Evolutionary conservation across 2,329 filamentous ascomycete species (phyloP), one percentile per base, ranked within the genome.

Genomic region (Trichoderma sp.): DNA sequence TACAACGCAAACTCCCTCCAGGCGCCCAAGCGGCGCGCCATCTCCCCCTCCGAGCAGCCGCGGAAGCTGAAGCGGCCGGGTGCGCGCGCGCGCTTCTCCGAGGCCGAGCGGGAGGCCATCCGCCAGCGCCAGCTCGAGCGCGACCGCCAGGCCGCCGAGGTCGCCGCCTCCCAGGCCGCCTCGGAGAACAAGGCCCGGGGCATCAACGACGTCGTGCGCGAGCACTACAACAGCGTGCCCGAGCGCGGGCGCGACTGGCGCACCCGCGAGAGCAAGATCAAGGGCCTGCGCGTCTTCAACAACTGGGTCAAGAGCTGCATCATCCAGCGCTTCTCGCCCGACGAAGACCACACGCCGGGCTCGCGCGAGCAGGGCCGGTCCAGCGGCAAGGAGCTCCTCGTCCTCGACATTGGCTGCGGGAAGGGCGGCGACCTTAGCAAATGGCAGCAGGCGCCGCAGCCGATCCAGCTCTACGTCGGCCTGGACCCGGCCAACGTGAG

Each of bases 301-400:
- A 99, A 99, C 78, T 99, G 95, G 95, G 86, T 99, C 79, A 99
- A 99, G 82, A 97, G 92, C 74, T 94, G 91, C 57, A 87, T 98
- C 71, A 98, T 99, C 70, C 93, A 98, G 75, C 97, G 97, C 75
- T 98, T 97, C 79, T 92, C 92, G 5, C 90, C 91, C 0, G 88
- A 89, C 69, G 90, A 94, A 75, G 88, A 91, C 67, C 88, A 89
- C 69, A 80, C 85, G 0, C 85, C 88, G 2, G 85, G 85, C 45
- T 86, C 84, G 51, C 80, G 83, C 68, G 83, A 86, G 72, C 75
- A 78, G 60, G 83, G 83, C 19, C 77, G 79, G 60, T 79, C 80
- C 3, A 80, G 78, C 50, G 82, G 80, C 30, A 83, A 88, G 64
- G 85, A 88, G 60, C 81, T 98, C 54, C 83, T 94, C 21, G 91